These are phyloP conservation scores for Lavandula angustifolia DNA, from an alignment of 257 asterid genomes.

Conservation along the genomic window DNA sequence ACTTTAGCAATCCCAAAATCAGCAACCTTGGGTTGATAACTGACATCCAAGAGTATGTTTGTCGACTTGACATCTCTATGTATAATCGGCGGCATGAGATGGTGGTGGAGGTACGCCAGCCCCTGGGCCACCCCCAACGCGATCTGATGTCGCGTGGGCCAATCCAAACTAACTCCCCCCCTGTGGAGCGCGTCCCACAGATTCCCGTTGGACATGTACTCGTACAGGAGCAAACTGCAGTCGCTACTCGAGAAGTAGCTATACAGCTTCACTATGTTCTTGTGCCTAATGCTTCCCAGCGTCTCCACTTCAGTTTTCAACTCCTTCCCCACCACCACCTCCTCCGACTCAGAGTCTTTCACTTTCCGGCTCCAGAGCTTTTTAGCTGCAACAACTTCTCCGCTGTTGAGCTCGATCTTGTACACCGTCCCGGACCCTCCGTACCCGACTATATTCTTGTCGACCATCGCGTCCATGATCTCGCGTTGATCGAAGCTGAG, in stretches of 20 bases:
- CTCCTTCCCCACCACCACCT: constrained; percentile 57
- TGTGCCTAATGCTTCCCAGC: constrained; percentile 87
- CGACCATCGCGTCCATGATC: constrained; percentile 74
- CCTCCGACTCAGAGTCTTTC: constrained; percentile 45
- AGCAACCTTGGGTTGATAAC: constrained; percentile 81
- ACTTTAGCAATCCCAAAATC: constrained; percentile 95
- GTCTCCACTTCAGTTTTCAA: constrained; percentile 88
- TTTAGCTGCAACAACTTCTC: constrained; percentile 79
- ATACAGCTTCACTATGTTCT: constrained; percentile 84
- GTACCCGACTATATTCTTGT: constrained; percentile 88
- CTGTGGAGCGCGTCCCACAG: constrained; percentile 83
- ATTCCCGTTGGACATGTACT: constrained; percentile 86
- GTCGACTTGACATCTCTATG: constrained; percentile 91
- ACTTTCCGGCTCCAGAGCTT: constrained; percentile 75
- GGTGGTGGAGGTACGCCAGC: constrained; percentile 87
- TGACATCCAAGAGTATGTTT: constrained; percentile 69
- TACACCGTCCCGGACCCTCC: constrained; percentile 96
- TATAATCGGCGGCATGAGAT: constrained; percentile 68
- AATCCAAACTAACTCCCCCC: constrained; percentile 57
- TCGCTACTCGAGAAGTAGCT: constrained; percentile 72
- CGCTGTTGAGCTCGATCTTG: constrained; percentile 62
- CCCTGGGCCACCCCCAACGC: constrained; percentile 90
- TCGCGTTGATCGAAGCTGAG: constrained; percentile 74
- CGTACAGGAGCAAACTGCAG: constrained; percentile 75
- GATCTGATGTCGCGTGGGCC: constrained; percentile 80